Percentiles rank a stretch among this genome's conserved stretches.
Evolutionary conservation across 2,329 filamentous ascomycete species (phyloP).

Genomic region (Tolypocladium inflatum): DNA sequence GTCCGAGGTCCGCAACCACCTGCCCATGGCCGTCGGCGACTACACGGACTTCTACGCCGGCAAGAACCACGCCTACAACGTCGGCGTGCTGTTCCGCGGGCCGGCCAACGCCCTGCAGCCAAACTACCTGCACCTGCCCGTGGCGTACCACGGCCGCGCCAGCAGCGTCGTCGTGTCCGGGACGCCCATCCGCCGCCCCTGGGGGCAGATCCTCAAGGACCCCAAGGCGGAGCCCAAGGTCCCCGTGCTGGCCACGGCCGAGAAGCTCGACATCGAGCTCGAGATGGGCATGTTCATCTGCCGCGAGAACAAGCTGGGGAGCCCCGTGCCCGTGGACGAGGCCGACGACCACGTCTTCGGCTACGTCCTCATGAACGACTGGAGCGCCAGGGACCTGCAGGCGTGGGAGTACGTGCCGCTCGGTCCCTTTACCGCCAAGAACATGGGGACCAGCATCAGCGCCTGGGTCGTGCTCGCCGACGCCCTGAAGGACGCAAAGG

Average conservation of each 20-base stretch:
- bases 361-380: conserved; percentile 55
- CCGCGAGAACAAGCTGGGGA: conserved; percentile 55
- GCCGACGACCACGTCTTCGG: conserved; percentile 67
- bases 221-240: conserved; percentile 42
- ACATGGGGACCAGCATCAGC: conserved; percentile 49
- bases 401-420: conserved; percentile 51
- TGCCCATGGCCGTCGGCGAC: conserved; percentile 71
- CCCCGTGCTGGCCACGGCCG: conserved; percentile 49
- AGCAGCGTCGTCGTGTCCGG: conserved; percentile 68
- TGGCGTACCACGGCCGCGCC: conserved; percentile 72
- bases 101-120: conserved; percentile 66
- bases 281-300: conserved; percentile 71
- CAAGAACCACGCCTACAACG: conserved; percentile 62
- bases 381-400: conserved; percentile 55
- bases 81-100: conserved; percentile 65
- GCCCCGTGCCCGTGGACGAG: conserved; percentile 53
- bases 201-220: conserved; percentile 57
- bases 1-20: conserved; percentile 50
- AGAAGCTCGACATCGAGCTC: conserved; percentile 63
- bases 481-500: conserved; percentile 32
- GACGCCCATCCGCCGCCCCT: conserved; percentile 61
- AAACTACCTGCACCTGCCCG: conserved; percentile 73
- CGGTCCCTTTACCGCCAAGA: conserved; percentile 54
- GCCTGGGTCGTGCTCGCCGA: conserved; percentile 55
- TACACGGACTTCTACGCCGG: conserved; percentile 83